Evolutionary conservation across 164 flowering plant species (phyloP), one percentile per base, ranked within the genome.

Genomic region (Piper betle): DNA sequence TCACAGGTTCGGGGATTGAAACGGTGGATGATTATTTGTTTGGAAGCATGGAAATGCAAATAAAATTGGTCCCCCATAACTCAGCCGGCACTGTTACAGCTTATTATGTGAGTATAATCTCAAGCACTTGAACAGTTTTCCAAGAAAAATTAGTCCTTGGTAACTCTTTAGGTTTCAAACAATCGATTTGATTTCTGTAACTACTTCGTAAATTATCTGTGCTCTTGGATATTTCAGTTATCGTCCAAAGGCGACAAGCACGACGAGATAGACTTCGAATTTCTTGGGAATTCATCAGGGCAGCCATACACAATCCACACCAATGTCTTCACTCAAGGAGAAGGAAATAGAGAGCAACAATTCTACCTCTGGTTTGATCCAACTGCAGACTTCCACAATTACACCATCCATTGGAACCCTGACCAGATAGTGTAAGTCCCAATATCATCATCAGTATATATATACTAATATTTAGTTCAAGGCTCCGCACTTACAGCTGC

Each of bases 331-430:
- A 69, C 80, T 11, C 79, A 71, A 75, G 96, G 91, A 60, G 63
- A 55, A 20, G 98, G 93, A 60, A 76, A 61, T 68, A 80, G 68
- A 64, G 98, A 92, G 71, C 82, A 82, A 71, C 96, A 87, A 64
- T 87, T 92, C 77, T 62, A 78, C 48, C 81, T 61, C 19, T 89
- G 97, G 97, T 89, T 93, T 55, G 91, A 93, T 66, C 96, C 96
- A 58, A 80, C 91, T 6, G 72, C 78, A 19, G 91, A 81, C 69
- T 89, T 68, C 74, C 96, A 92, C 79, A 87, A 80, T 83, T 87
- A 92, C 78, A 87, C 96, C 67, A 87, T 88, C 0, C 87, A 79
- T 48, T 87, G 96, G 98, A 89, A 80, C 67, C 88, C 91, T 52
- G 66, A 60, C n/a, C 78, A 58, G 67, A 71, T 86, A 37, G 88